Percentiles rank a stretch among this genome's conserved stretches.
phyloP scores from a whole-genome alignment of 495 filamentous ascomycete species.

The Penicillium crystallinum region DNA sequence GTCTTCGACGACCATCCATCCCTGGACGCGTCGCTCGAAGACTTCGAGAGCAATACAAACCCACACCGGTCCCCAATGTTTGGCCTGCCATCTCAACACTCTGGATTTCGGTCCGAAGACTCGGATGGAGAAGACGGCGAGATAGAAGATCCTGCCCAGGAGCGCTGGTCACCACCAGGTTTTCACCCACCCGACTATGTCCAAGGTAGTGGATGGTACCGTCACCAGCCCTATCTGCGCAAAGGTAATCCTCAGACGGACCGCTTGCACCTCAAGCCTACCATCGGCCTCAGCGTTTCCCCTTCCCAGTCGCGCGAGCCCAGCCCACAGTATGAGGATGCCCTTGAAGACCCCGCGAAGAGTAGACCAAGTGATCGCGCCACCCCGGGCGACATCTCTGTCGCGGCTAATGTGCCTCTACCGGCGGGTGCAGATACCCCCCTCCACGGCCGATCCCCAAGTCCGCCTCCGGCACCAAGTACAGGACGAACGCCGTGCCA shows the following conservation, averaged over 20 bases:
- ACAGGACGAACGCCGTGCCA: slow-evolving; percentile 13
- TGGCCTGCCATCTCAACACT: slow-evolving; percentile 66
- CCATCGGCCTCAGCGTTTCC: slow-evolving; percentile 34
- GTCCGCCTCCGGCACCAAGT: slow-evolving; percentile 36
- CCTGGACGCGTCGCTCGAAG: slow-evolving; percentile 67
- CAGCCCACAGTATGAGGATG: slow-evolving; percentile 54
- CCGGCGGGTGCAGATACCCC: slow-evolving; percentile 48
- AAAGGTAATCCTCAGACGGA: slow-evolving; percentile 24
- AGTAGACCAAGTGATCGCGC: slow-evolving; percentile 22
- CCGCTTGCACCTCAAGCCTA: slow-evolving; percentile 37
- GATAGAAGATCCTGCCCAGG: slow-evolving; percentile 23
- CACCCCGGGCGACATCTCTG: slow-evolving; percentile 46
- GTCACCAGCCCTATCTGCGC: slow-evolving; percentile 47
- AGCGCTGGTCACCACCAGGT: slow-evolving; percentile 58
- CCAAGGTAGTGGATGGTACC: slow-evolving; percentile 56
- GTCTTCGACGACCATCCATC: slow-evolving; percentile 64
- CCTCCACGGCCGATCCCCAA: slow-evolving; percentile 47
- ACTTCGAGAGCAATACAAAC: slow-evolving; percentile 61
- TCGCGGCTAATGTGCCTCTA: slow-evolving; percentile 55
- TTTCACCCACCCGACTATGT: slow-evolving; percentile 46
- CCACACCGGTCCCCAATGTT: slow-evolving; percentile 50
- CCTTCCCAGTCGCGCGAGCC: slow-evolving; percentile 48
- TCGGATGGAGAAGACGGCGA: slow-evolving; percentile 45
- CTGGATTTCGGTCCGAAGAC: slow-evolving; percentile 66
- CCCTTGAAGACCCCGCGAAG: slow-evolving; percentile 34